Conservation (phyloP, 768 basidiomycete species). For the Suillus discolor region DNA sequence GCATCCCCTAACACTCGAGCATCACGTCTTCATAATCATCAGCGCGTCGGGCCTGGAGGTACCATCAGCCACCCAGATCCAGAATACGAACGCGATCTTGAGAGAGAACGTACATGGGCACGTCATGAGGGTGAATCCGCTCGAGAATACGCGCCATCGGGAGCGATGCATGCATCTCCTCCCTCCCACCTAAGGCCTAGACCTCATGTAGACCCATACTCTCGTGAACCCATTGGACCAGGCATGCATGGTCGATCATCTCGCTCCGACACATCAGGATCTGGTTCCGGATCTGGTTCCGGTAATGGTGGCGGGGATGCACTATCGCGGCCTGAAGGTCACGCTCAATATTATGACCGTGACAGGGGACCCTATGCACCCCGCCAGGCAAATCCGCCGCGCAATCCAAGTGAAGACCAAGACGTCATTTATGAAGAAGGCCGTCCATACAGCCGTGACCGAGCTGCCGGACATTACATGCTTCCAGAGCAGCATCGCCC, state of each 20-base stretch:
- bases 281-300: conserved; percentile 48
- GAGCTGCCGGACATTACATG: conserved; percentile 35
- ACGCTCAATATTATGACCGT: conserved; percentile 52
- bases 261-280: conserved; percentile 61
- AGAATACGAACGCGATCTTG: conserved; percentile 45
- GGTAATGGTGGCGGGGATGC: conserved; percentile 44
- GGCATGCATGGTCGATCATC: conserved; percentile 39
- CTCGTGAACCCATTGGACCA: conserved; percentile 34
- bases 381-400: conserved; percentile 48
- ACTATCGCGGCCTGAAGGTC: conserved; percentile 55
- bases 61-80: conserved; percentile 47
- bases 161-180: conserved; percentile 43
- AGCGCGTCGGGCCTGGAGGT: conserved; percentile 64
- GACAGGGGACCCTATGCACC: conserved; percentile 52
- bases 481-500: conserved; percentile 40
- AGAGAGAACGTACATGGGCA: conserved; percentile 43
- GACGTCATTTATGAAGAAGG: conserved; percentile 61
- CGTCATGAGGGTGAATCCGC: conserved; percentile 42
- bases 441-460: conserved; percentile 41
- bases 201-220: conserved; percentile 34
- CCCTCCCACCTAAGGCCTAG: conserved; percentile 41
- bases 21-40: conserved; percentile 61
- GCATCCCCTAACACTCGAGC: conserved; percentile 36
- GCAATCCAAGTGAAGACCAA: conserved; percentile 43
- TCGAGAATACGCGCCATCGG: conserved; percentile 33